Base-by-base conservation (phyloP, 768 basidiomycete genomes). In the Thelephora ganbajun region DNA sequence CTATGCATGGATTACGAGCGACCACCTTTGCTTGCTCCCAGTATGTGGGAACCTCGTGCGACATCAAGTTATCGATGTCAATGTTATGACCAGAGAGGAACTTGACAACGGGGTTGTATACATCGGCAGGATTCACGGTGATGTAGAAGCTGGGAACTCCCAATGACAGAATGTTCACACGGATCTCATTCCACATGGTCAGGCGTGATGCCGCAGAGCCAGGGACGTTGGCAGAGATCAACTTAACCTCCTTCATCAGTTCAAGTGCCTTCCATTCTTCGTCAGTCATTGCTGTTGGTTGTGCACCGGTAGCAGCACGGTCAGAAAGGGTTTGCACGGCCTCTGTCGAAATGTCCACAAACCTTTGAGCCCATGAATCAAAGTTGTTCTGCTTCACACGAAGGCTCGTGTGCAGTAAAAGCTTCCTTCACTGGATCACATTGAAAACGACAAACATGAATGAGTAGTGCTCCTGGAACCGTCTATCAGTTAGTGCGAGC, bases 91-190 rank as follows among this genome's bases (percentile, higher is more conserved):
- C 69, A 0, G 59, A 58, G 0, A 72, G 43, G 43, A 72, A 61
- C 33, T 63, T 61, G 1, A 74, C 59, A 2, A 73, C 1, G 1
- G 69, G 69, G 54, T 66, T 69, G 33, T 68, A 61, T 0, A 68
- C 53, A 48, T 70, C 69, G 14, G 63, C 61, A 18, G 71, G 71
- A 56, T 72, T 72, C 3, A 71, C 61, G 0, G 71, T 74, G 1
- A 74, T 46, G 50, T 59, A 74, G 23, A 72, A 67, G 19, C 53
- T 63, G 4, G 69, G 70, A 1, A 67, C 9, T 0, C 71, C 69
- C 5, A 59, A 56, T 35, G 64, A 68, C 12, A 70, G 30, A 1
- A 44, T 59, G 2, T 60, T 43, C 18, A n/a, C n/a, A n/a, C n/a
- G n/a, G n/a, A 70, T 69, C 51, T 71, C 62, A 60, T 72, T 72